Evolutionary conservation across 129 eudicot species (phyloP).

Genomic region (Silybum marianum): DNA sequence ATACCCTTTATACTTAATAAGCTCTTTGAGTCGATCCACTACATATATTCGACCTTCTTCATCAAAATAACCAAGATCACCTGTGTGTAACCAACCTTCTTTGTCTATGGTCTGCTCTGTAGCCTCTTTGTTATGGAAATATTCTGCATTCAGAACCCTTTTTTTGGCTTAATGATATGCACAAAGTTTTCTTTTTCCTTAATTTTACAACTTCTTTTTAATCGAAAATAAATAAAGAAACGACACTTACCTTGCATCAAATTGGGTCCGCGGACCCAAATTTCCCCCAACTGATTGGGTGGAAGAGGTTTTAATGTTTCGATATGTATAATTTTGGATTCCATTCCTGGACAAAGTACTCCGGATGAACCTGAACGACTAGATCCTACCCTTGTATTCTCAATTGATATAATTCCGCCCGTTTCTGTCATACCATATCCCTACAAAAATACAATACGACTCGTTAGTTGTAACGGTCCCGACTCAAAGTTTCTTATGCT

Average conservation of each 20-base stretch:
- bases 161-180: neutral
- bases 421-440: constrained; percentile 57
- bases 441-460: constrained; percentile 12
- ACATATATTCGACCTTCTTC: constrained; percentile 78
- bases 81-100: constrained; percentile 90
- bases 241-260: constrained; percentile 65
- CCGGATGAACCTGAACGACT: constrained; percentile 66
- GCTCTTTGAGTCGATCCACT: constrained; percentile 90
- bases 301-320: constrained; percentile 76
- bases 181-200: neutral
- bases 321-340: constrained; percentile 60
- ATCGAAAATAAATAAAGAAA: neutral
- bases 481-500: no score
- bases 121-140: constrained; percentile 76
- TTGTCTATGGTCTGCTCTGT: constrained; percentile 79
- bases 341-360: constrained; percentile 61
- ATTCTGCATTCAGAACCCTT: constrained; percentile 44
- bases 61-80: constrained; percentile 95
- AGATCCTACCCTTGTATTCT: constrained; percentile 44
- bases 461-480: no score
- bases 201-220: neutral
- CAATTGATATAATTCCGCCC: constrained; percentile 63
- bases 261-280: constrained; percentile 85
- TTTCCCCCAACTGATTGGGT: constrained; percentile 76
- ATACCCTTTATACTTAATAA: constrained; percentile 86